phyloP scores from a whole-genome alignment of 345 rosid species.

The Euphorbia peplus region DNA sequence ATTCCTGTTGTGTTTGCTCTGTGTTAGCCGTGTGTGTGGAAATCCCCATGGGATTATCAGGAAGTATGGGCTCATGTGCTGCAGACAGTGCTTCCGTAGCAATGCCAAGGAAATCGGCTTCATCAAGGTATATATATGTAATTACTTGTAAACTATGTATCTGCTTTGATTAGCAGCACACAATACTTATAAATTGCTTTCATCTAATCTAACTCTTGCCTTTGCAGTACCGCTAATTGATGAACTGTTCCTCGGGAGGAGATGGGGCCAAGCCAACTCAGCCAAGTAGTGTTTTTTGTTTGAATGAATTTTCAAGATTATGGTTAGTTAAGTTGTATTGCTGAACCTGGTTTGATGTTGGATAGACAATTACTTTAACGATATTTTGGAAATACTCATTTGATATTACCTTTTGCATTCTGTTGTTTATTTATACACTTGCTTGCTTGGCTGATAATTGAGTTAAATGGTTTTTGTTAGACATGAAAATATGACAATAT shows the following conservation, averaged over 20 bases:
- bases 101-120: slow-evolving; percentile 38
- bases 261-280: not conserved
- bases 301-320: not conserved
- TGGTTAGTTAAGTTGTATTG: slow-evolving; percentile 4
- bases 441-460: not conserved
- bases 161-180: not conserved
- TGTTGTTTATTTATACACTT: not conserved
- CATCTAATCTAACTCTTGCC: not conserved
- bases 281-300: not conserved
- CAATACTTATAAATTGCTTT: not conserved
- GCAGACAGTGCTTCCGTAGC: slow-evolving; percentile 41
- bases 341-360: slow-evolving; percentile 10
- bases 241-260: not conserved
- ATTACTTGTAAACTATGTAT: not conserved
- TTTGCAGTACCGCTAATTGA: slow-evolving; percentile 28
- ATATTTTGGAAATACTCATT: not conserved
- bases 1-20: not conserved
- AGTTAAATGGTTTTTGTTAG: not conserved
- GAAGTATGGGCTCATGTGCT: slow-evolving; percentile 41
- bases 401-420: not conserved
- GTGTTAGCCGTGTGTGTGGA: slow-evolving; percentile 34
- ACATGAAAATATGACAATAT: not conserved
- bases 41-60: slow-evolving; percentile 35
- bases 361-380: not conserved
- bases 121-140: slow-evolving; percentile 23